Evolutionary conservation across 2,329 filamentous ascomycete genomes (phyloP).

Genomic region (Colletotrichum sp.): DNA sequence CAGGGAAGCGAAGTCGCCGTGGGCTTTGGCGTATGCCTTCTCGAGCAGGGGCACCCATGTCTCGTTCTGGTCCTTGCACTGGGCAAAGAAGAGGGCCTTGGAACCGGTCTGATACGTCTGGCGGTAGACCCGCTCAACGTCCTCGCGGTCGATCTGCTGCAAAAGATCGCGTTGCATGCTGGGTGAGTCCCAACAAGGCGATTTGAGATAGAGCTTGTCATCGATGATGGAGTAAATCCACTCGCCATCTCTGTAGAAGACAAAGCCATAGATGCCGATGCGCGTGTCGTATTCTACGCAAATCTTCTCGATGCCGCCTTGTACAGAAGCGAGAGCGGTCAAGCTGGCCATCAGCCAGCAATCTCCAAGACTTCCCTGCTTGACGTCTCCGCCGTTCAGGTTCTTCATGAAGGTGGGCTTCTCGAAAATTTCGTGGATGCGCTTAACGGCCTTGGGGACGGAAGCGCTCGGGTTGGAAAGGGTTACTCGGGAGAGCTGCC

Average conservation of each 20-base stretch:
- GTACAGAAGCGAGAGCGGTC: constrained; percentile 76
- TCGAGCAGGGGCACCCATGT: constrained; percentile 83
- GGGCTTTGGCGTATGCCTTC: constrained; percentile 85
- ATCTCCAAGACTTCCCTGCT: constrained; percentile 78
- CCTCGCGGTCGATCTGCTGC: constrained; percentile 75
- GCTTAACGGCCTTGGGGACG: constrained; percentile 76
- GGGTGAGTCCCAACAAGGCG: constrained; percentile 80
- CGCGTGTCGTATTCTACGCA: constrained; percentile 76
- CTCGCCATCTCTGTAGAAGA: constrained; percentile 86
- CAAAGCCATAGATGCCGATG: constrained; percentile 88
- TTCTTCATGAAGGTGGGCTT: constrained; percentile 71
- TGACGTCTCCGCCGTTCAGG: constrained; percentile 74
- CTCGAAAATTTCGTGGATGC: constrained; percentile 76
- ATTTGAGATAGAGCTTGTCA: constrained; percentile 85
- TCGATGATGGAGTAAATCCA: constrained; percentile 94
- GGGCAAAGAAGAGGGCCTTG: constrained; percentile 78
- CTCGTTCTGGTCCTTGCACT: constrained; percentile 76
- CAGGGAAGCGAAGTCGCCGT: constrained; percentile 76
- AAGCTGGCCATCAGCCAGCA: constrained; percentile 85
- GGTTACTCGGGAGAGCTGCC: constrained; percentile 52
- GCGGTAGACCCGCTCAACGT: constrained; percentile 73
- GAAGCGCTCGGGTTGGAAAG: constrained; percentile 49
- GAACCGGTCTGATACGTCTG: constrained; percentile 77
- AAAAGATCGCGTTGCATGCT: constrained; percentile 76
- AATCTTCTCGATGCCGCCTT: constrained; percentile 70